Percentiles rank a stretch among this genome's conserved stretches.
Conservation (phyloP, 805 yeast species). For the Lipomyces sp. region DNA sequence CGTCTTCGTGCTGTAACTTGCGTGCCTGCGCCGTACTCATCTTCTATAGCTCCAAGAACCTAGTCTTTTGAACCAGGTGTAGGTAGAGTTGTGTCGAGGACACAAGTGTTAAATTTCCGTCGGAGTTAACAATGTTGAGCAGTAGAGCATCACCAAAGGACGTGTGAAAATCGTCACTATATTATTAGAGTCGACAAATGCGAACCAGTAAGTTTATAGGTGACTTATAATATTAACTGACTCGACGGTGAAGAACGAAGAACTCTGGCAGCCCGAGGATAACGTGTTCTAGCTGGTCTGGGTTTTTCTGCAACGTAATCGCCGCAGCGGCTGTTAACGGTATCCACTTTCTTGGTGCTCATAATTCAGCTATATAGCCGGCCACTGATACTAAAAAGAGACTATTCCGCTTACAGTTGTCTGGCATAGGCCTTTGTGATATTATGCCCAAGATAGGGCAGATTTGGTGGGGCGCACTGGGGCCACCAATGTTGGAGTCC, state of each 20-base stretch:
- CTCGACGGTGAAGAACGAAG: background rate
- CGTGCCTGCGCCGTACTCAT: conserved; percentile 29
- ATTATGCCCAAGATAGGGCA: background rate
- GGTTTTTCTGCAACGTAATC: background rate
- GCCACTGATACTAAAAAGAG: no score
- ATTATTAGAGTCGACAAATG: background rate
- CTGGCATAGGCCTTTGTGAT: background rate
- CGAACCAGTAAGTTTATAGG: background rate
- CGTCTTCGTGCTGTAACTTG: conserved; percentile 36
- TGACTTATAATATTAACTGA: background rate
- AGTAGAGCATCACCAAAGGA: background rate
- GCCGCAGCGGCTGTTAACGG: background rate
- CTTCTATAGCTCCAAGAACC: conserved; percentile 1
- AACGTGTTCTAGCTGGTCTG: background rate
- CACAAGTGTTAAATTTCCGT: background rate
- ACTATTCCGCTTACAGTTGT: background rate
- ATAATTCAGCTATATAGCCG: background rate
- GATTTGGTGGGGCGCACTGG: background rate
- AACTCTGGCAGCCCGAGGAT: background rate
- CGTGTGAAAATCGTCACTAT: background rate
- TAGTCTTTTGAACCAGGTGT: background rate
- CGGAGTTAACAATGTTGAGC: no score
- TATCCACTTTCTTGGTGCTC: background rate
- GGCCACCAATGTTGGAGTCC: background rate
- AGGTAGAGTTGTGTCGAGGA: background rate